Conservation (phyloP, 2,329 filamentous ascomycete genomes). For the Emmonsia crescens region DNA sequence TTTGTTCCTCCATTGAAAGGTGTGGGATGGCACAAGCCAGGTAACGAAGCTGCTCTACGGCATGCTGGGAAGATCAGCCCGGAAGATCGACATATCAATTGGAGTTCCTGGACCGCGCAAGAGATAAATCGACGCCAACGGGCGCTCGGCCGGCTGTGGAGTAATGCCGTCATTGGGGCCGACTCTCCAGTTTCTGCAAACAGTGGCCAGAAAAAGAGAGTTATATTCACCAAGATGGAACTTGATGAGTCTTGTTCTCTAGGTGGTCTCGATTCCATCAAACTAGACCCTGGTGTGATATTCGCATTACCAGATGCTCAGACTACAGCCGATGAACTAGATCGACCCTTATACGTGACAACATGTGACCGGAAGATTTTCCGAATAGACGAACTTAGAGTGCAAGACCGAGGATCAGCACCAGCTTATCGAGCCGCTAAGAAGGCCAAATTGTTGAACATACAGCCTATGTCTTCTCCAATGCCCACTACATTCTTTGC, state of each 20-base stretch:
- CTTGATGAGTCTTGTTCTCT: not conserved
- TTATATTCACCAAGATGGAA: conserved; percentile 22
- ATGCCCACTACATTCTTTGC: conserved; percentile 26
- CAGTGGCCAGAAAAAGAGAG: conserved; percentile 23
- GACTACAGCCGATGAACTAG: not conserved
- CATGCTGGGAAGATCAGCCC: conserved; percentile 66
- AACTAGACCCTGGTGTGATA: not conserved
- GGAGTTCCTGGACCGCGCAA: conserved; percentile 42
- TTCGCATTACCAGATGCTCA: conserved; percentile 8
- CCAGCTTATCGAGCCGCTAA: conserved; percentile 28
- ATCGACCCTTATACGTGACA: conserved; percentile 26
- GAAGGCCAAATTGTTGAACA: conserved; percentile 30
- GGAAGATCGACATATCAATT: conserved; percentile 52
- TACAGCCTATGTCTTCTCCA: conserved; percentile 15
- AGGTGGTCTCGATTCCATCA: conserved; percentile 14
- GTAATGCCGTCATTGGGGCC: conserved; percentile 20
- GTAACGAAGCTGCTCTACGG: conserved; percentile 23
- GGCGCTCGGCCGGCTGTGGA: conserved; percentile 60
- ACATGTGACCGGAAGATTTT: conserved; percentile 27
- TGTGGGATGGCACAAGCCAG: conserved; percentile 18
- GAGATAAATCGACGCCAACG: conserved; percentile 47
- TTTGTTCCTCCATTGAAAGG: conserved; percentile 53
- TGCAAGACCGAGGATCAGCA: conserved; percentile 28
- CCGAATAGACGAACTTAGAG: conserved; percentile 29
- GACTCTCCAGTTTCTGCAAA: not conserved